Evolutionary conservation across 768 basidiomycete genomes (phyloP).

Genomic region (Trametes cingulata): DNA sequence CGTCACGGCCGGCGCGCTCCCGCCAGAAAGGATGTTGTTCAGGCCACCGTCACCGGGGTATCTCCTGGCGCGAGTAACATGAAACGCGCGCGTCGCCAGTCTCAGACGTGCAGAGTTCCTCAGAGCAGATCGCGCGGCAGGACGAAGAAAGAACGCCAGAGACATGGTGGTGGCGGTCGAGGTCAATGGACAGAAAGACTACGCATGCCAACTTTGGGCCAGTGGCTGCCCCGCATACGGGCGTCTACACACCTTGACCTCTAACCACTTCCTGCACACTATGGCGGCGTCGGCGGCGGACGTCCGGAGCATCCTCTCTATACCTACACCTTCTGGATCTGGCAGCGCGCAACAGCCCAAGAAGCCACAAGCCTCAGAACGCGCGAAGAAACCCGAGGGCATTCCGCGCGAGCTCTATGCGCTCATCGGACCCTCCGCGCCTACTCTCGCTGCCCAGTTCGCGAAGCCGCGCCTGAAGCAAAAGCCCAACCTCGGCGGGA

Average conservation of each 20-base stretch:
- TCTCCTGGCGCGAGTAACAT: background rate
- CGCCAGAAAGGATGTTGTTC: conserved; percentile 75
- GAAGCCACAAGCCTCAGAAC: conserved; percentile 31
- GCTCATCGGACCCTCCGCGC: conserved; percentile 92
- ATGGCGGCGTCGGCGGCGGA: conserved; percentile 80
- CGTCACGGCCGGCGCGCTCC: conserved; percentile 67
- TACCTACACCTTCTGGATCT: conserved; percentile 44
- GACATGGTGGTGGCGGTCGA: conserved; percentile 11
- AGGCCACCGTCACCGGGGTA: conserved; percentile 31
- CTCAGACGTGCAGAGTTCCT: background rate
- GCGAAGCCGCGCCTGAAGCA: conserved; percentile 85
- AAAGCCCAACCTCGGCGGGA: conserved; percentile 72
- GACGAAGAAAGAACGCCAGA: conserved; percentile 8
- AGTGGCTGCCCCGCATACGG: background rate
- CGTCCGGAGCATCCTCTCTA: conserved; percentile 79
- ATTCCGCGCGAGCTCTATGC: conserved; percentile 92
- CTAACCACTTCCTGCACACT: background rate
- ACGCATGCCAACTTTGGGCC: no score
- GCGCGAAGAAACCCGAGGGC: conserved; percentile 76
- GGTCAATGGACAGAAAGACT: background rate
- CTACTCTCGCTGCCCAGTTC: conserved; percentile 77
- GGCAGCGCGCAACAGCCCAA: conserved; percentile 54
- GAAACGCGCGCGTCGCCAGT: background rate
- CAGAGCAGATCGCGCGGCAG: conserved; percentile 9
- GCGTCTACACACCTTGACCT: conserved; percentile 16